Evolutionary conservation across 768 basidiomycete species (phyloP), one percentile per base, ranked within the genome.

Genomic region (Lactifluus hygrophoroides): DNA sequence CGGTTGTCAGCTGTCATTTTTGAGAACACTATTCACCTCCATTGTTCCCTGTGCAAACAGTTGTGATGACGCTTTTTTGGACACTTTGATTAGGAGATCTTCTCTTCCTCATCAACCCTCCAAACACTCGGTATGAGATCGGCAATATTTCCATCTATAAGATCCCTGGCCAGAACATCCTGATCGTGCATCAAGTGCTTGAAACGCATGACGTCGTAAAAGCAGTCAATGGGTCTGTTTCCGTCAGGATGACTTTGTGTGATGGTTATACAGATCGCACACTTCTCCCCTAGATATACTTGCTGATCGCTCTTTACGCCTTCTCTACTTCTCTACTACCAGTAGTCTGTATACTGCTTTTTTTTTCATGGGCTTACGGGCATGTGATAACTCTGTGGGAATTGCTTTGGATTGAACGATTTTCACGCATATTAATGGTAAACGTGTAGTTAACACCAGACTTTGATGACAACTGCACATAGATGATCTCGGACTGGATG

Each of bases 71-170:
- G 11, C 23, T n/a, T 49, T 32, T 42, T 28, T 48, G 21, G n/a
- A 37, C 54, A 17, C 8, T 49, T 38, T 55, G 6, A 34, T 43
- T n/a, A 35, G 96, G 96, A 17, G 96, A 99, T 73, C 83, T 98
- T 28, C 81, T 98, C 40, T 96, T 98, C 80, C 78, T 99, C 17
- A 90, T 88, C 0, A 96, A 97, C 70, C 90, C 90, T 1, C 67
- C 80, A 0, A 74, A 77, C 54, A 76, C 84, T 62, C 81, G 81
- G 30, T 95, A 95, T 66, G 75, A 84, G 47, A 88, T 89, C 11
- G 96, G 96, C 21, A 95, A 99, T 69, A 99, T 98, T 64, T 95
- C 94, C 0, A 95, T 99, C 2, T 98, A 98, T 81, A 94, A 93
- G 74, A 78, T 94, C 46, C 94, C 94, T 5, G 90, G 93, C 42